These are phyloP conservation scores for Aspergillus pseudonomiae DNA, from an alignment of 2,329 filamentous ascomycete species.

Conservation along the genomic window DNA sequence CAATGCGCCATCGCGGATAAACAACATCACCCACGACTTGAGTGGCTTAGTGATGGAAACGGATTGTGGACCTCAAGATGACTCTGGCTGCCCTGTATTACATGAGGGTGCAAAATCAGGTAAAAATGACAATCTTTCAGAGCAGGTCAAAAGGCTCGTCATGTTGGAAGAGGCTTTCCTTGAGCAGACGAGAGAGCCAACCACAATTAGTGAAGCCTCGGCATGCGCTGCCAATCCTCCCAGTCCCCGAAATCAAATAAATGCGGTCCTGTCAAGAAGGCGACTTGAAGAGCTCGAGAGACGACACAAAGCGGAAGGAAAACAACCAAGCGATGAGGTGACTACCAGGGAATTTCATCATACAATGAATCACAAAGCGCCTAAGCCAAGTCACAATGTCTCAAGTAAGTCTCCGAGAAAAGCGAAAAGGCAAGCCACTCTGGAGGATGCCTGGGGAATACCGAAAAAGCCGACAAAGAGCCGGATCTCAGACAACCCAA, in stretches of 20 bases:
- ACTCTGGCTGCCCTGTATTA: neutral
- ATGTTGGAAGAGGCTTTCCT: constrained; percentile 7
- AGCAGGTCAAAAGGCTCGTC: constrained; percentile 8
- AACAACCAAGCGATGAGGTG: constrained; percentile 22
- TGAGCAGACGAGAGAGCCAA: neutral
- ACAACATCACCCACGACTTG: constrained; percentile 6
- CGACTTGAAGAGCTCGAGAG: constrained; percentile 21
- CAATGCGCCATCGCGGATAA: too few relatives aligned
- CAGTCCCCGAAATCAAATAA: neutral
- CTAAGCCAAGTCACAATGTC: constrained; percentile 18
- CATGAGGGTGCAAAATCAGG: neutral
- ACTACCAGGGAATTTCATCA: constrained; percentile 28
- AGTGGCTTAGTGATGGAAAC: constrained; percentile 11
- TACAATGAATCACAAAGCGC: constrained; percentile 36
- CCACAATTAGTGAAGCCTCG: neutral
- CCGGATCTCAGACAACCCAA: neutral
- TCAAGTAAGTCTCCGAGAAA: constrained; percentile 21
- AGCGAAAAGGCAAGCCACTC: constrained; percentile 30
- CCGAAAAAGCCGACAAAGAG: constrained; percentile 15
- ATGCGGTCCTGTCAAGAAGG: constrained; percentile 7
- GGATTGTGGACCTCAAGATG: neutral
- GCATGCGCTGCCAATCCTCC: neutral
- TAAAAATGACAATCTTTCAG: neutral
- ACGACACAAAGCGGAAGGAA: constrained; percentile 10
- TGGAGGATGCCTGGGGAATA: constrained; percentile 34